phyloP scores from a whole-genome alignment of 2,329 filamentous ascomycete species.

The Colletotrichum aenigma region DNA sequence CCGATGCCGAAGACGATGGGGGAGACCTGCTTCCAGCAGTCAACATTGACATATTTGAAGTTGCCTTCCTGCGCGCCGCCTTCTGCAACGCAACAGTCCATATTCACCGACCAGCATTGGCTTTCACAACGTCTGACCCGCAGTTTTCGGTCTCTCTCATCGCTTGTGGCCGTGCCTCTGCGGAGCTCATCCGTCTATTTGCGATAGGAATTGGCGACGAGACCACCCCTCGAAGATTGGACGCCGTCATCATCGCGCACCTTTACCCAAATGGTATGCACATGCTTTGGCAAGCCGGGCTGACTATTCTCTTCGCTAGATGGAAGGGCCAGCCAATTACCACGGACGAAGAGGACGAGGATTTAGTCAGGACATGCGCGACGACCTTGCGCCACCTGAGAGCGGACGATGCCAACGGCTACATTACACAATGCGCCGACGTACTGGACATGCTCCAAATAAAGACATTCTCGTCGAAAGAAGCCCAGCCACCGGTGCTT shows the following conservation, averaged over 20 bases:
- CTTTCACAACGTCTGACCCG: conserved; percentile 25
- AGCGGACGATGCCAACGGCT: conserved; percentile 10
- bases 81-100: conserved; percentile 26
- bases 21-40: background rate
- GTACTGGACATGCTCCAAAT: conserved; percentile 22
- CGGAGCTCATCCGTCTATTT: background rate
- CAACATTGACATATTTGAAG: background rate
- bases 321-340: conserved; percentile 24
- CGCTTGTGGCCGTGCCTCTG: conserved; percentile 20
- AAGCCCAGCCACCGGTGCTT: background rate
- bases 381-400: conserved; percentile 13
- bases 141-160: conserved; percentile 24
- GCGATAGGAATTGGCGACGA: background rate
- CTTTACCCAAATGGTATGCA: conserved; percentile 28
- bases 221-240: background rate
- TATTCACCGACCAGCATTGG: conserved; percentile 26
- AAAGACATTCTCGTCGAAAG: conserved; percentile 23
- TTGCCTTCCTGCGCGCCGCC: conserved; percentile 19
- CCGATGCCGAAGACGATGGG: conserved; percentile 6
- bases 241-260: conserved; percentile 5
- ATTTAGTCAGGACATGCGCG: conserved; percentile 18
- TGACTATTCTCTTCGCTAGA: conserved; percentile 25
- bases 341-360: conserved; percentile 15
- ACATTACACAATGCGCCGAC: conserved; percentile 23
- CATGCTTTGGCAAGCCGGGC: conserved; percentile 29